Evolutionary conservation across 2,329 filamentous ascomycete species (phyloP).

Genomic region (Elsinoe arachidis): DNA sequence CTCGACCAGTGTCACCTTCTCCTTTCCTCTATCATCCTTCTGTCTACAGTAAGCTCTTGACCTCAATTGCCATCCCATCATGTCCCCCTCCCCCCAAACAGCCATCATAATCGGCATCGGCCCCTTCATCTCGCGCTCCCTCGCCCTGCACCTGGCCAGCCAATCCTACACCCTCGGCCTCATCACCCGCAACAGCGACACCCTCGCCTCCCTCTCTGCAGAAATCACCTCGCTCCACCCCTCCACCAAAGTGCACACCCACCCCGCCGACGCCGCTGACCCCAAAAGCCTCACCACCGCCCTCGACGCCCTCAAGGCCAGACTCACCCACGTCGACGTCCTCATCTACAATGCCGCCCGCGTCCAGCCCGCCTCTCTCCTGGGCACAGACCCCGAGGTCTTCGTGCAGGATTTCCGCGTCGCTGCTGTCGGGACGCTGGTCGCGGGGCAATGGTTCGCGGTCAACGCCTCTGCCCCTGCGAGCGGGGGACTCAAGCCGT

Average conservation of each 20-base stretch:
- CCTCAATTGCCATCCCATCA: not conserved
- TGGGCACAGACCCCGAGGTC: not conserved
- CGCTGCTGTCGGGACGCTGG: conserved; percentile 1
- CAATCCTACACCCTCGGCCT: conserved; percentile 5
- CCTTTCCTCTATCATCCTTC: not conserved
- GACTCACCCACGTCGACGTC: not conserved
- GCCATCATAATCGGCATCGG: conserved; percentile 12
- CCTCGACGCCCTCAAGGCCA: not conserved
- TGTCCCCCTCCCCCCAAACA: not conserved
- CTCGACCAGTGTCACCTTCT: not conserved
- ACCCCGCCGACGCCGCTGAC: not conserved
- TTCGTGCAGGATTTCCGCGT: not conserved
- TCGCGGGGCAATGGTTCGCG: conserved; percentile 11
- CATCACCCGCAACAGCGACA: not conserved
- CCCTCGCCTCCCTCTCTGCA: not conserved
- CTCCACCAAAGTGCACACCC: not conserved
- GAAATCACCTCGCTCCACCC: not conserved
- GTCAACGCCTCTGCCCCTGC: not conserved
- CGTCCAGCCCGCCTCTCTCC: not conserved
- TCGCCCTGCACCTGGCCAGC: not conserved
- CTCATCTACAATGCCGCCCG: conserved; percentile 11
- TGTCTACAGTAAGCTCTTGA: no score
- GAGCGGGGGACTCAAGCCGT: not conserved
- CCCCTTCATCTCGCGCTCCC: conserved; percentile 7
- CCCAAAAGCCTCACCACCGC: not conserved